These are phyloP conservation scores for Didymella pomorum DNA, from an alignment of 2,329 filamentous ascomycete genomes.

Conservation along the genomic window DNA sequence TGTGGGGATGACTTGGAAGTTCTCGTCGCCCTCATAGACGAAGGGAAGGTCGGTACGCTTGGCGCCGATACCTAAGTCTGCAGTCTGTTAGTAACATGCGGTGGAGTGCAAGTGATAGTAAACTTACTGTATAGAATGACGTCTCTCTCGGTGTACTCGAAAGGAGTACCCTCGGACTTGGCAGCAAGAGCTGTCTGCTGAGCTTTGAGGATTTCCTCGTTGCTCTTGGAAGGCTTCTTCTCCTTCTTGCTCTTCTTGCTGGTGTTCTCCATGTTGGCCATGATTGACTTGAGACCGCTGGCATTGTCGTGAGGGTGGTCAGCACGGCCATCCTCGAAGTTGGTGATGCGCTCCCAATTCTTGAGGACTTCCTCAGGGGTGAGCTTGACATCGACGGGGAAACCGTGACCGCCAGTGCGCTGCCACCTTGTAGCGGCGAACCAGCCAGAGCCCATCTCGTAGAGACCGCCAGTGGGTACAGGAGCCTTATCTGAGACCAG, in stretches of 20 bases:
- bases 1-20: slow-evolving; percentile 95
- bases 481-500: slow-evolving; percentile 89
- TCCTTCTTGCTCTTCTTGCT: slow-evolving; percentile 53
- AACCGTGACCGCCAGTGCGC: slow-evolving; percentile 85
- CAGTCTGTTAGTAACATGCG: slow-evolving; percentile 28
- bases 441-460: slow-evolving; percentile 96
- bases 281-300: slow-evolving; percentile 79
- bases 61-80: slow-evolving; percentile 85
- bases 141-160: slow-evolving; percentile 85
- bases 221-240: slow-evolving; percentile 60
- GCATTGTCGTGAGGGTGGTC: slow-evolving; percentile 84
- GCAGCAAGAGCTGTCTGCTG: slow-evolving; percentile 80
- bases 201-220: slow-evolving; percentile 73
- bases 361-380: slow-evolving; percentile 84
- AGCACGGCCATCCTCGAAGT: slow-evolving; percentile 86
- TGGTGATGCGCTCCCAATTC: slow-evolving; percentile 70
- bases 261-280: slow-evolving; percentile 86
- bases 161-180: slow-evolving; percentile 76
- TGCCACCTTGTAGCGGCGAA: slow-evolving; percentile 93
- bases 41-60: slow-evolving; percentile 88
- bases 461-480: slow-evolving; percentile 84
- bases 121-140: slow-evolving; percentile 81
- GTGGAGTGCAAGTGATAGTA: not conserved
- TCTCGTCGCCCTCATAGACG: slow-evolving; percentile 87
- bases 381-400: slow-evolving; percentile 80